Evolutionary conservation across 352 stramenopile genomes (phyloP).

Genomic region (Globisporangium echinulatum): DNA sequence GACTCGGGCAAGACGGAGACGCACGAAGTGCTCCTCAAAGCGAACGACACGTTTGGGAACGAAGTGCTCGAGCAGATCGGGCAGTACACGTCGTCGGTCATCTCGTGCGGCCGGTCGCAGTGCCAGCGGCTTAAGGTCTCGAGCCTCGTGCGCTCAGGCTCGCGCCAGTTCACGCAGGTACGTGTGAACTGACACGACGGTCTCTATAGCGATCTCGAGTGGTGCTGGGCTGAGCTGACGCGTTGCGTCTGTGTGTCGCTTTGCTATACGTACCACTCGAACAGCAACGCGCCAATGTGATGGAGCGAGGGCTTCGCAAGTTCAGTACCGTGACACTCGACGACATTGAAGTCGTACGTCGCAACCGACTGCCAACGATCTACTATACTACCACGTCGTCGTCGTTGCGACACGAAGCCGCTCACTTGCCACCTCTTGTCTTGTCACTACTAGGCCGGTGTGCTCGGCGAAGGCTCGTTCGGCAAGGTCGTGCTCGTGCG

Average conservation of each 20-base stretch:
- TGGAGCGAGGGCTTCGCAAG: slow-evolving; percentile 34
- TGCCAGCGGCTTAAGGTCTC: slow-evolving; percentile 60
- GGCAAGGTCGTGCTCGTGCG: slow-evolving; percentile 93
- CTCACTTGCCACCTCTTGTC: neutral
- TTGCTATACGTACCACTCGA: slow-evolving; percentile 1
- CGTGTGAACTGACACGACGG: neutral
- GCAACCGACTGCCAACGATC: too few relatives aligned
- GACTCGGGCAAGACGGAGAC: slow-evolving; percentile 28
- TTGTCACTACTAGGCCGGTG: slow-evolving; percentile 38
- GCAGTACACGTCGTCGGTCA: slow-evolving; percentile 44
- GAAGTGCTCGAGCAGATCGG: slow-evolving; percentile 51
- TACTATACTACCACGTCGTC: too few relatives aligned
- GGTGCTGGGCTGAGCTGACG: neutral
- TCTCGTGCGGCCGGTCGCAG: slow-evolving; percentile 58
- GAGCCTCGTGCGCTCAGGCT: slow-evolving; percentile 39
- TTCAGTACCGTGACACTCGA: slow-evolving; percentile 47
- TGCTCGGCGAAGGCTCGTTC: slow-evolving; percentile 94
- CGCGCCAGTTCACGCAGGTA: slow-evolving; percentile 55
- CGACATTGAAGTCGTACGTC: slow-evolving; percentile 55
- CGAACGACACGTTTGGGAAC: slow-evolving; percentile 68
- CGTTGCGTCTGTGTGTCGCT: neutral
- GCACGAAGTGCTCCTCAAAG: slow-evolving; percentile 52
- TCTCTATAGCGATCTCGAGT: neutral
- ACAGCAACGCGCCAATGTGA: slow-evolving; percentile 42
- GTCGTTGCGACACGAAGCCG: neutral